Evolutionary conservation across 768 basidiomycete genomes (phyloP).

Genomic region (Cyclocybe aegerita): DNA sequence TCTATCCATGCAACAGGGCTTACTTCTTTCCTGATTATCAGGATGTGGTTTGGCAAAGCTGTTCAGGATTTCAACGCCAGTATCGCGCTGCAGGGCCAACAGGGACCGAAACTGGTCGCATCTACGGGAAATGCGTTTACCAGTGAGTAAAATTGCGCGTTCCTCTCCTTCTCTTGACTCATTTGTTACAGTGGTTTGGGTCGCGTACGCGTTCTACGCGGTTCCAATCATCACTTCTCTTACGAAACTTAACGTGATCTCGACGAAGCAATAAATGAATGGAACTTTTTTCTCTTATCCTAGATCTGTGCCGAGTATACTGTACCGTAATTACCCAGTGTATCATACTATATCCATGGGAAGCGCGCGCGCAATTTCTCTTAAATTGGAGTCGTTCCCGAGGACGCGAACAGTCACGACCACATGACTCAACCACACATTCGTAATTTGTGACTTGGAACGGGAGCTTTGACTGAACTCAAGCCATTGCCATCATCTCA

Average conservation of each 20-base stretch:
- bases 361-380: too few relatives aligned
- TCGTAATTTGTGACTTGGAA: too few relatives aligned
- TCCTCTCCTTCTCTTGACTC: background rate
- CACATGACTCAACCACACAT: background rate
- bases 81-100: slow-evolving; percentile 49
- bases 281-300: background rate
- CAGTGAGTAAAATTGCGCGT: slow-evolving; percentile 46
- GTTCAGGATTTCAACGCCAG: slow-evolving; percentile 74
- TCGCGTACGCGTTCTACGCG: slow-evolving; percentile 72
- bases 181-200: slow-evolving; percentile 63
- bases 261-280: slow-evolving; percentile 21
- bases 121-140: slow-evolving; percentile 70
- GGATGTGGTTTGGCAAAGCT: slow-evolving; percentile 83
- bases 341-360: too few relatives aligned
- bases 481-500: too few relatives aligned
- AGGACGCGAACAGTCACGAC: background rate
- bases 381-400: too few relatives aligned
- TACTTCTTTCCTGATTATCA: slow-evolving; percentile 66
- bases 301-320: background rate
- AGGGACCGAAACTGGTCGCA: slow-evolving; percentile 63
- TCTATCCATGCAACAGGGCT: slow-evolving; percentile 47
- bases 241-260: slow-evolving; percentile 63
- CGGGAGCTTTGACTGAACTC: too few relatives aligned
- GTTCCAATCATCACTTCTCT: slow-evolving; percentile 70
- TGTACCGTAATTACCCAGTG: too few relatives aligned